A percentile compares a stretch with the other conserved stretches of the same genome.
Conservation (phyloP, 139 green algal genomes). For the Chlorella vulgaris region DNA sequence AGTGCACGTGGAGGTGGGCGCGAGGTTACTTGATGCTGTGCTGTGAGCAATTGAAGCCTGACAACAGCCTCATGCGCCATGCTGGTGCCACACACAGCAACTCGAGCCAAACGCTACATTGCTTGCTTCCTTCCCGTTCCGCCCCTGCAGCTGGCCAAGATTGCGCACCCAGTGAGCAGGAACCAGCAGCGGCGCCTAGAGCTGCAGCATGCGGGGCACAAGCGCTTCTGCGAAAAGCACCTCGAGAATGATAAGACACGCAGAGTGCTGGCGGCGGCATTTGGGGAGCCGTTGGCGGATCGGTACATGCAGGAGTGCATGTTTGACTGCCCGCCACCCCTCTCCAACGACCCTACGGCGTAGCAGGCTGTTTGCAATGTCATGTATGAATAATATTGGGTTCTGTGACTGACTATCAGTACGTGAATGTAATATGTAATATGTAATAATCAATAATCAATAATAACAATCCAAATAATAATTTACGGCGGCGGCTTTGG, state of each 20-base stretch:
- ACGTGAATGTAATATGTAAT: no score
- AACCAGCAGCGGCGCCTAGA: neutral
- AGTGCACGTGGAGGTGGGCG: conserved; percentile 54
- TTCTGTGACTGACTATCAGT: no score
- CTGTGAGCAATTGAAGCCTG: no score
- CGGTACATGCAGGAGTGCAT: conserved; percentile 75
- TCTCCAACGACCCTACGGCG: no score
- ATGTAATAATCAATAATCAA: no score
- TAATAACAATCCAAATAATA: no score
- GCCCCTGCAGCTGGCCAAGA: conserved; percentile 3
- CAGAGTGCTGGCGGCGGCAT: conserved; percentile 69
- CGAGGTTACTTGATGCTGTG: neutral
- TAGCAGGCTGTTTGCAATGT: no score
- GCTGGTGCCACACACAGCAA: no score
- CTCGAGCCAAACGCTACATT: no score
- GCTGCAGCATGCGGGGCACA: conserved; percentile 30
- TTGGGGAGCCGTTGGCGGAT: conserved; percentile 59
- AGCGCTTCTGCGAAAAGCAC: conserved; percentile 67
- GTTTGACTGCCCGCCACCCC: conserved; percentile 40
- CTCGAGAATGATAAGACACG: conserved; percentile 80
- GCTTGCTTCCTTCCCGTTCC: no score
- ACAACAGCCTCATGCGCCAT: neutral
- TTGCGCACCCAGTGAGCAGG: neutral
- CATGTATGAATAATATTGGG: no score
- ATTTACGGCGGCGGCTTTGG: no score